A percentile compares a stretch with the other conserved stretches of the same genome.
Conservation (phyloP, 2,329 filamentous ascomycete genomes). For the Curvularia sp. region DNA sequence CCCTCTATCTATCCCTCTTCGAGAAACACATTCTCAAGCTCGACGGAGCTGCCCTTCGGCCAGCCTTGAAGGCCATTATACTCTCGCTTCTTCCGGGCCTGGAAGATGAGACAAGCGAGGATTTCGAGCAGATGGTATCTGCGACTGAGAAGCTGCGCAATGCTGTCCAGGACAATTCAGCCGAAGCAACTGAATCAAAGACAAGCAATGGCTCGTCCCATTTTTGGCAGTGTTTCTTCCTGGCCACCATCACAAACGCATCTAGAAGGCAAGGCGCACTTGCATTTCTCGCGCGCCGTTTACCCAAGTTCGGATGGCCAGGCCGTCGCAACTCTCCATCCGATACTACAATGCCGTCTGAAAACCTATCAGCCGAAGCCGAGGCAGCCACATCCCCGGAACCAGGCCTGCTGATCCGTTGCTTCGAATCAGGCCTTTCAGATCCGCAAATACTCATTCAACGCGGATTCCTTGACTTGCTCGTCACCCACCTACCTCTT, state of each 20-base stretch:
- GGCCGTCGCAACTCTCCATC: constrained; percentile 28
- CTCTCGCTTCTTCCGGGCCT: constrained; percentile 88
- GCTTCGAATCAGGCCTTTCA: constrained; percentile 85
- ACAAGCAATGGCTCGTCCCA: constrained; percentile 72
- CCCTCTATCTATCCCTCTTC: constrained; percentile 82
- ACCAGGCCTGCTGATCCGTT: constrained; percentile 86
- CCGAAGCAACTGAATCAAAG: constrained; percentile 53
- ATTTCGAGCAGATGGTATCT: constrained; percentile 86
- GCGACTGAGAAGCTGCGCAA: constrained; percentile 80
- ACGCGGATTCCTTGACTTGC: constrained; percentile 88
- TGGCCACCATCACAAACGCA: constrained; percentile 89
- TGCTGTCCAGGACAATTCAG: constrained; percentile 63
- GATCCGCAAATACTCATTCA: constrained; percentile 93
- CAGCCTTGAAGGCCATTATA: constrained; percentile 88
- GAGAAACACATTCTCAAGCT: constrained; percentile 80
- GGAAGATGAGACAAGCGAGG: constrained; percentile 95
- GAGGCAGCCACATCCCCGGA: constrained; percentile 84
- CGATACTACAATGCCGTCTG: constrained; percentile 16
- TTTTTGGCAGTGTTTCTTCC: constrained; percentile 98
- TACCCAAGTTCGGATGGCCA: constrained; percentile 71
- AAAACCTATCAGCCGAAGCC: constrained; percentile 58
- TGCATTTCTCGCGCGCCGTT: constrained; percentile 79
- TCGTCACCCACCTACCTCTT: constrained; percentile 88
- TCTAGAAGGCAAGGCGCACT: constrained; percentile 85
- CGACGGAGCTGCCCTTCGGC: constrained; percentile 74